These are phyloP conservation scores for Wolfiporia cocos DNA, from an alignment of 1,284 basidiomycete genomes.

Conservation along the genomic window DNA sequence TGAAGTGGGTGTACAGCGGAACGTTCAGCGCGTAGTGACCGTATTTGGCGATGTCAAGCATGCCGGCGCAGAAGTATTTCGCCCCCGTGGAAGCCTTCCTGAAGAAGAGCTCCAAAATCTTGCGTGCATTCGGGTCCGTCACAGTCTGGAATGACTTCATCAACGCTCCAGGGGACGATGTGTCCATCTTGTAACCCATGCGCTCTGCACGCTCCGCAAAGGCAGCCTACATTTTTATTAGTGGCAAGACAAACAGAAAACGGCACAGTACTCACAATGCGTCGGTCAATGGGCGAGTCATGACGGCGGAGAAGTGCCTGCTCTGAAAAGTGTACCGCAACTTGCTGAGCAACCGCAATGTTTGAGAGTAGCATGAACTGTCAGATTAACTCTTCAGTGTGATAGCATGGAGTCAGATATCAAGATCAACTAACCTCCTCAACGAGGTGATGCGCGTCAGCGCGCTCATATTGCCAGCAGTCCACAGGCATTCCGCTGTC, in stretches of 20 bases:
- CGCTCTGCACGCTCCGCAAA: slow-evolving; percentile 79
- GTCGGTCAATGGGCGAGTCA: slow-evolving; percentile 87
- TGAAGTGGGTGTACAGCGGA: slow-evolving; percentile 97
- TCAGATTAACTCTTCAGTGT: slow-evolving; percentile 2
- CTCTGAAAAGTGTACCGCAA: slow-evolving; percentile 91
- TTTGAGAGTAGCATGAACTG: slow-evolving; percentile 95
- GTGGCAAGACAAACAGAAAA: neutral
- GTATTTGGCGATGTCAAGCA: slow-evolving; percentile 99
- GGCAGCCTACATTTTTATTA: slow-evolving; percentile 43
- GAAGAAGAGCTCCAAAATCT: slow-evolving; percentile 75
- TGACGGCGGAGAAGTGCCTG: slow-evolving; percentile 93
- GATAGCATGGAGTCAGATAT: neutral
- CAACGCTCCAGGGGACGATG: slow-evolving; percentile 72
- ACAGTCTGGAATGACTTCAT: slow-evolving; percentile 81
- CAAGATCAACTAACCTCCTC: slow-evolving; percentile 63
- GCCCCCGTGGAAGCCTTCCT: slow-evolving; percentile 89
- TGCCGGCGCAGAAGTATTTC: slow-evolving; percentile 98
- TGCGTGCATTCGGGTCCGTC: slow-evolving; percentile 64
- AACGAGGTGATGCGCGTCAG: slow-evolving; percentile 77
- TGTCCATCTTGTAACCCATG: slow-evolving; percentile 82
- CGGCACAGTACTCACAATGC: slow-evolving; percentile 49
- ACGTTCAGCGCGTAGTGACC: slow-evolving; percentile 88
- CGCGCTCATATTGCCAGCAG: slow-evolving; percentile 59
- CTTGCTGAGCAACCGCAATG: slow-evolving; percentile 84
- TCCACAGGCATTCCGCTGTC: slow-evolving; percentile 81